Base-by-base conservation (phyloP, 1,284 basidiomycete genomes). In the Ceratobasidium sp. region DNA sequence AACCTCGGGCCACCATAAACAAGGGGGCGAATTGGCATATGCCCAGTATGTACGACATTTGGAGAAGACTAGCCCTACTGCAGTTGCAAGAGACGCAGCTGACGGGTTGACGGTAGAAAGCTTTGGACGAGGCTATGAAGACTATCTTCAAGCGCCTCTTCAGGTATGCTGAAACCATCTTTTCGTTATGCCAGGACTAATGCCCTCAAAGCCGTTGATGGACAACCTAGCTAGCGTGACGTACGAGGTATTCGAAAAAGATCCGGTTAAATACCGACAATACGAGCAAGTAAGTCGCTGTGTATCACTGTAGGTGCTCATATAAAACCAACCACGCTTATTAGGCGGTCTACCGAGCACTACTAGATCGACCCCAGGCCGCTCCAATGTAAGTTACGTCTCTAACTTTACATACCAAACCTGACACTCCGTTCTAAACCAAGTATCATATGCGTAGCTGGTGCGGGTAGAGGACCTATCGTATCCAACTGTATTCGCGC, bases 161-260 rank as follows among this genome's bases (percentile, higher is more conserved):
- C 96, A 97, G 89, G 94, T 93, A 79, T 78, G 84, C 77, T 70
- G 6, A 3, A 44, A 23, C 12, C 5, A 4, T 1, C 55, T 42
- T 33, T 70, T 13, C 53, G 40, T 61, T 53, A 56, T 77, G 66
- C 71, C 58, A 64, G 69, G 39, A 63, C 49, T 63, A 44, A 55
- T 33, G 75, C n/a, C 56, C 70, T 71, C n/a, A 71, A 78, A 97
- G 93, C 98, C 98, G 12, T 86, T 99, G 82, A 97, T 98, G 94
- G 97, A 99, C 84, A 97, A 99, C 84, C 87, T 99, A 78, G 95
- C 96, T 83, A 97, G 95, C 82, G 90, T 93, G 77, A 99, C 97
- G 7, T 99, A 99, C 85, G 95, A 99, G 83, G 96, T 96, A 7
- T 99, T 99, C 83, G 98, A 99, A 84, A 92, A 95, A 83, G 98